Evolutionary conservation across 495 filamentous ascomycete genomes (phyloP), one percentile per base, ranked within the genome.

Genomic region (Penicillium paxilli): DNA sequence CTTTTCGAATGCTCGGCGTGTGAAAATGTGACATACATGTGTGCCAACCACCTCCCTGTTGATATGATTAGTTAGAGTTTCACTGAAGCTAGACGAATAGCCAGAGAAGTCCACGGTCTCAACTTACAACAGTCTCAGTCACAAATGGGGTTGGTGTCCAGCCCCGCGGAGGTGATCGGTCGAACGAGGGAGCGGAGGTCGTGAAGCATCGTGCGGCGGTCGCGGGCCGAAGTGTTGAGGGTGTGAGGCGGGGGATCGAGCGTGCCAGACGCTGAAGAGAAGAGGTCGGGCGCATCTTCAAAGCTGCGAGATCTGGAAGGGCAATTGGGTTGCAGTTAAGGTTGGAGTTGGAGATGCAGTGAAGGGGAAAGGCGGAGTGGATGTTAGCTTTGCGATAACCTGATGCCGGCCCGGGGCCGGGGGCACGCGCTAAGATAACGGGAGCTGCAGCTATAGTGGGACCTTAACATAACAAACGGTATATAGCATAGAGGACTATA

Each of bases 1-100:
- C 7, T 4, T 10, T 0, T 10, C n/a, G 12, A 20, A 22, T 41
- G 16, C 38, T 9, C 38, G 19, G 10, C 28, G 23, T 14, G 22
- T 17, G 17, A 44, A 5, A n/a, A n/a, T n/a, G 40, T 12, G n/a
- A 77, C 84, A 56, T 83, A 92, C 90, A 91, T 63, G 90, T 95
- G 63, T 90, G 87, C 88, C 89, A 96, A 60, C 92, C 92, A 59
- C 90, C 91, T 68, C 87, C 83, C 91, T 95, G 63, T 52, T 57
- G 5, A 55, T 17, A 11, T 17, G 20, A 11, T 24, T 28, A 22
- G 20, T 28, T 16, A 22, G 21, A 19, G 4, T 40, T 14, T 20
- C n/a, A n/a, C n/a, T n/a, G n/a, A n/a, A n/a, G 0, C 8, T 32
- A n/a, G 11, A 4, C 10, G 30, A 14, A 14, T 14, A 14, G 10